Conservation (phyloP, 192 early-diverging fungal genomes). For the Rhizoclosmatium globosum region DNA sequence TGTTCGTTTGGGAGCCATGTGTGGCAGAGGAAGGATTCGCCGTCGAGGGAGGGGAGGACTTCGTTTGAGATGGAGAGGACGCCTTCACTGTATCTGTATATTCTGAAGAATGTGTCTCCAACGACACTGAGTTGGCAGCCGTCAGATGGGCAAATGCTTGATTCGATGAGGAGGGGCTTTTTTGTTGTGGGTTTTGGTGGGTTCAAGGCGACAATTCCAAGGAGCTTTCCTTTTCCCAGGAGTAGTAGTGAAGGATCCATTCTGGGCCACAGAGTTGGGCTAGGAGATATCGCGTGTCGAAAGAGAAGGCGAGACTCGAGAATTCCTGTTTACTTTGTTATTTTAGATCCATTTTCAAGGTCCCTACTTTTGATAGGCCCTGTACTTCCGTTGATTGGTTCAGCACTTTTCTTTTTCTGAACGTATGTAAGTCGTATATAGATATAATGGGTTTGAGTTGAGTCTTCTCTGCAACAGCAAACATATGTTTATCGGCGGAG, state of each 20-base stretch:
- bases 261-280: conserved; percentile 57
- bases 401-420: conserved; percentile 49
- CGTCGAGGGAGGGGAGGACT: background rate
- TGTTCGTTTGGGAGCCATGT: conserved; percentile 44
- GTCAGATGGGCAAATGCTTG: conserved; percentile 55
- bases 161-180: conserved; percentile 36
- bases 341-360: background rate
- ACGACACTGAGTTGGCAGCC: conserved; percentile 51
- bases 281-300: conserved; percentile 59
- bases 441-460: conserved; percentile 45
- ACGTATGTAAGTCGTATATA: conserved; percentile 55
- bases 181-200: conserved; percentile 8
- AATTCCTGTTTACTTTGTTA: conserved; percentile 52
- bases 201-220: conserved; percentile 41
- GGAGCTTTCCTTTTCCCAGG: conserved; percentile 63
- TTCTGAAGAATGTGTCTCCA: conserved; percentile 36
- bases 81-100: conserved; percentile 58
- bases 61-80: conserved; percentile 24
- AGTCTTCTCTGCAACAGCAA: conserved; percentile 57
- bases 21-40: conserved; percentile 33
- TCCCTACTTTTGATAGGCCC: conserved; percentile 35
- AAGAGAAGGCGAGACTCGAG: conserved; percentile 52
- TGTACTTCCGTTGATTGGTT: conserved; percentile 25
- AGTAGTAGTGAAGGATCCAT: conserved; percentile 57
- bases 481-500: conserved; percentile 53